Percentiles rank a stretch among this genome's conserved stretches.
These are phyloP conservation scores for Kurtzmaniella fragi DNA, from an alignment of 805 yeast genomes.

Conservation along the genomic window DNA sequence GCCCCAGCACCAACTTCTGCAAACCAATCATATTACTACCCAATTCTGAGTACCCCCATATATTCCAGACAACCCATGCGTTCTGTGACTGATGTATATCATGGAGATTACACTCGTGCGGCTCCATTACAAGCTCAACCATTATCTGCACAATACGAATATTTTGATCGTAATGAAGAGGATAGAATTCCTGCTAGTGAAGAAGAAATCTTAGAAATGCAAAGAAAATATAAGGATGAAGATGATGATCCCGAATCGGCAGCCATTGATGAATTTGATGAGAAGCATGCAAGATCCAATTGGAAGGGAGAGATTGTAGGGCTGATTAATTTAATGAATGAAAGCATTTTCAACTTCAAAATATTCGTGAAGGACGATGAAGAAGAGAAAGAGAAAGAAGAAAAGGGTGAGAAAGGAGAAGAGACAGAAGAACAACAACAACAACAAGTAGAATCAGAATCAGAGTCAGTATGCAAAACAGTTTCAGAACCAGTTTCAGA, in stretches of 20 bases:
- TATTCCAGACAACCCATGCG: background rate
- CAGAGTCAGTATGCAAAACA: too few relatives aligned
- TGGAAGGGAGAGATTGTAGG: constrained; percentile 26
- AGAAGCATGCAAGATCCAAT: constrained; percentile 2
- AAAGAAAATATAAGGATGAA: constrained; percentile 15
- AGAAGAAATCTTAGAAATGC: constrained; percentile 28
- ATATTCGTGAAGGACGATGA: constrained; percentile 16
- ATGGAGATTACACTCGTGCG: constrained; percentile 38
- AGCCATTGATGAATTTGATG: constrained; percentile 6
- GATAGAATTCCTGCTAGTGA: constrained; percentile 25
- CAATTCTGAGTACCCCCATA: too few relatives aligned
- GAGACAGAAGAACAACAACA: background rate
- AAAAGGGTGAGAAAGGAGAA: constrained; percentile 1
- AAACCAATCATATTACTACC: too few relatives aligned
- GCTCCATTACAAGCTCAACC: constrained; percentile 53
- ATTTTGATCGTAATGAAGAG: constrained; percentile 18
- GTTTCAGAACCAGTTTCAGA: too few relatives aligned
- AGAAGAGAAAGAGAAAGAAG: constrained; percentile 1
- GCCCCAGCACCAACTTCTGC: too few relatives aligned
- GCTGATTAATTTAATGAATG: constrained; percentile 31
- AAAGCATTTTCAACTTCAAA: constrained; percentile 28
- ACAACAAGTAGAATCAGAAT: too few relatives aligned
- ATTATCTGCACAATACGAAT: constrained; percentile 42
- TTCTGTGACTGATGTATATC: constrained; percentile 47
- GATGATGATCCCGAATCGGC: constrained; percentile 4